Conservation (phyloP, 2,329 filamentous ascomycete genomes). For the Fusarium coicis region DNA sequence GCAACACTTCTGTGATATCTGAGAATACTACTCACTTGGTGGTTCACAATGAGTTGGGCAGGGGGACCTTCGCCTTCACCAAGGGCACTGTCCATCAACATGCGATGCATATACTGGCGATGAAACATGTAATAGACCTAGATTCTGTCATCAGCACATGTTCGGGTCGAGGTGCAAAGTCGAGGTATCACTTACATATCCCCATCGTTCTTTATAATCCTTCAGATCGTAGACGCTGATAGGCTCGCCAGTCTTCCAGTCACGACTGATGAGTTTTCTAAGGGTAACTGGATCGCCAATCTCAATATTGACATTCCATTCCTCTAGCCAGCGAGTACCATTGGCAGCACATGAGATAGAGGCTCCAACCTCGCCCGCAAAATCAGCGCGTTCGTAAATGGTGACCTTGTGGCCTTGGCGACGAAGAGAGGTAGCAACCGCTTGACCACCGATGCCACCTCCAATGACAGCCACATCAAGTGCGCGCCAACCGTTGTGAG, state of each 20-base stretch:
- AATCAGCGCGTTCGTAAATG: neutral
- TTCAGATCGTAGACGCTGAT: neutral
- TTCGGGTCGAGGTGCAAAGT: neutral
- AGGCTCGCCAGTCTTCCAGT: neutral
- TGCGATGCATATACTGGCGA: conserved; percentile 2
- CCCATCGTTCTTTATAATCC: neutral
- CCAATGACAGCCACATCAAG: conserved; percentile 2
- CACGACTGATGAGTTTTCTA: neutral
- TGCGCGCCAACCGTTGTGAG: neutral
- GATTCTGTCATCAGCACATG: neutral
- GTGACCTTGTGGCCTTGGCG: neutral
- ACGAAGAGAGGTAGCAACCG: neutral
- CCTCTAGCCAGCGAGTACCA: neutral
- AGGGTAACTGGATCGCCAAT: neutral
- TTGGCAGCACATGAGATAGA: conserved; percentile 2
- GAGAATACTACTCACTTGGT: neutral
- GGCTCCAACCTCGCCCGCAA: neutral
- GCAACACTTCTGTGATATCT: neutral
- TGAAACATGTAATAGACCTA: neutral
- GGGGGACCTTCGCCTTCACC: neutral
- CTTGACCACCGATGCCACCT: neutral
- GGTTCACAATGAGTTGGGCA: neutral
- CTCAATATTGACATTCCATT: neutral
- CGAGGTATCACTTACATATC: neutral
- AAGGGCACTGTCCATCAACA: neutral